Evolutionary conservation across 2,329 filamentous ascomycete genomes (phyloP), one percentile per base, ranked within the genome.

Genomic region (Pezicula radicicola): DNA sequence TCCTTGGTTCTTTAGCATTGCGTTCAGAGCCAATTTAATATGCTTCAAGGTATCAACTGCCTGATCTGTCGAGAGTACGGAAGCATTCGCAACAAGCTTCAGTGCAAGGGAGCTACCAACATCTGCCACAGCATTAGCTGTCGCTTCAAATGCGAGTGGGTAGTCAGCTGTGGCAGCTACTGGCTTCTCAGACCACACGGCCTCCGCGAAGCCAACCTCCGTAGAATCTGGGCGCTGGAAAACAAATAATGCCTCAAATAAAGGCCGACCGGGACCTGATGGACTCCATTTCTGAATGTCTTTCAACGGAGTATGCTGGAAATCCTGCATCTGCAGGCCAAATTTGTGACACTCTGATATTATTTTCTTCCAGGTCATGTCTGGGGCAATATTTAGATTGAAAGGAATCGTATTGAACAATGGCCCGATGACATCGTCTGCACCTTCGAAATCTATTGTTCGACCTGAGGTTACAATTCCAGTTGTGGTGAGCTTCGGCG

Each of bases 351-450:
- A 89, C 47, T 74, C 71, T 15, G 71, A 74, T 19, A 91, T 73
- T 1, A 91, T 67, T 0, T 80, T 75, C 1, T 70, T 65, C 83
- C 87, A 91, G 0, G 76, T 82, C 4, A 77, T 72, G 0, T 68
- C 63, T 0, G 66, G 56, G 6, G 69, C 55, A 13, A 79, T 58
- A 6, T 71, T 64, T 33, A 84, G 69, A 50, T 81, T 77, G 64
- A 88, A 91, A 0, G 92, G 91, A 1, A 97, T 73, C 0, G 91
- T 96, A 65, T 97, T 97, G 77, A 97, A 96, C 18, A 97, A 72
- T 0, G 93, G 92, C 0, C 92, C 93, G 40, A 94, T 79, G 1
- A 89, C 81, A 19, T 75, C 65, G 44, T 91, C 87, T 2, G 85
- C 79, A 2, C 75, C 75, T 7, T 85, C 77, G 12, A 91, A 70